Evolutionary conservation across 208 protist genomes (phyloP).

Genomic region (Angomonas ambiguus): DNA sequence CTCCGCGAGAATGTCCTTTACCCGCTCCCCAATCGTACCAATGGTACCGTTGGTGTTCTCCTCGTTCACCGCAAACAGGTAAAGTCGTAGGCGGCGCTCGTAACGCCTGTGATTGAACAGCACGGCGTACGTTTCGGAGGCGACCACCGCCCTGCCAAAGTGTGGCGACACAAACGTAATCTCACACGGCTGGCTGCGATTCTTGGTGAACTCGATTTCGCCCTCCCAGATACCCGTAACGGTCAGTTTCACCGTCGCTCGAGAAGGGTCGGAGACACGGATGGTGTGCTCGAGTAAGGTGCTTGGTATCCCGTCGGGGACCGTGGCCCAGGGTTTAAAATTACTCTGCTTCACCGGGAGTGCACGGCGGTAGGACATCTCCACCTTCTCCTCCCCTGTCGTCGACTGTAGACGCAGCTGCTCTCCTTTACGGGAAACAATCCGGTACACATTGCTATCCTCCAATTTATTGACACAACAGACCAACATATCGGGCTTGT

Average conservation of each 20-base stretch:
- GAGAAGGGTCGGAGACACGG: constrained; percentile 34
- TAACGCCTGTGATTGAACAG: constrained; percentile 64
- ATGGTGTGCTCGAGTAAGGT: constrained; percentile 76
- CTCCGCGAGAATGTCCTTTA: background rate
- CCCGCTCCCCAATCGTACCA: background rate
- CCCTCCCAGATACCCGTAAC: constrained; percentile 69
- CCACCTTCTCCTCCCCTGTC: constrained; percentile 14
- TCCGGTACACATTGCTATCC: constrained; percentile 2
- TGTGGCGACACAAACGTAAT: background rate
- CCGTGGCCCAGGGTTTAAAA: constrained; percentile 53
- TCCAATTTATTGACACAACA: constrained; percentile 11
- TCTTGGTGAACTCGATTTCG: constrained; percentile 1
- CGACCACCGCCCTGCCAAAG: constrained; percentile 14
- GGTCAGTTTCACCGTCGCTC: constrained; percentile 25
- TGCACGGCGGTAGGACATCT: constrained; percentile 35
- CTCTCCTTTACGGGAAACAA: constrained; percentile 4
- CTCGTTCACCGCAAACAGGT: constrained; percentile 19
- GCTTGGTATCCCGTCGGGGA: constrained; percentile 70
- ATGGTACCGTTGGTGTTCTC: background rate
- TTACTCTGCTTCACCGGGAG: constrained; percentile 79
- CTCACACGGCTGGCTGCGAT: background rate
- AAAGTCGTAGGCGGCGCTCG: constrained; percentile 40
- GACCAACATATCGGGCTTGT: constrained; percentile 56
- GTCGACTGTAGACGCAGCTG: constrained; percentile 15
- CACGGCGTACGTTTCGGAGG: constrained; percentile 22